Evolutionary conservation across 495 filamentous ascomycete genomes (phyloP).

Genomic region (Aspergillus biplanus): DNA sequence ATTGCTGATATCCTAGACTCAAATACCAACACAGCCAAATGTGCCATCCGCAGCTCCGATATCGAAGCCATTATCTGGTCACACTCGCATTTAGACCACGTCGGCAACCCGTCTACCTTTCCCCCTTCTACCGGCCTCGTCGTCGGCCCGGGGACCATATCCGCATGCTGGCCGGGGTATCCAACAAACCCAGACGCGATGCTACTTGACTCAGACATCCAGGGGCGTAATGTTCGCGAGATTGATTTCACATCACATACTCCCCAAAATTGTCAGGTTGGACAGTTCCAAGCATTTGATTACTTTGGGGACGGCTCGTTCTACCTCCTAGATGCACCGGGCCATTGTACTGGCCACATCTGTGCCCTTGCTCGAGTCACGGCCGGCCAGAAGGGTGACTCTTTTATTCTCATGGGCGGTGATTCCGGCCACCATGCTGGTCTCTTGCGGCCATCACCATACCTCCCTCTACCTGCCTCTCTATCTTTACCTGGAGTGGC

Average conservation of each 20-base stretch:
- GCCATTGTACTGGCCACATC: conserved; percentile 41
- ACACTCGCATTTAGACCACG: conserved; percentile 64
- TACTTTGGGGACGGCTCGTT: conserved; percentile 51
- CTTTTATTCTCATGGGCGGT: conserved; percentile 32
- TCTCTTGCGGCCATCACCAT: conserved; percentile 7
- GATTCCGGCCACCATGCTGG: conserved; percentile 29
- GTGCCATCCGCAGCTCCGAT: conserved; percentile 23
- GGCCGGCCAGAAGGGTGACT: conserved; percentile 1
- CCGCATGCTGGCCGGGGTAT: conserved; percentile 44
- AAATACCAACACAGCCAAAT: neutral
- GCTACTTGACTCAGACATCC: conserved; percentile 47
- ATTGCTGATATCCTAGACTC: conserved; percentile 7
- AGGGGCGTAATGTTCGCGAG: conserved; percentile 39
- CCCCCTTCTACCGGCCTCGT: conserved; percentile 49
- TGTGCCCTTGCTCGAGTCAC: conserved; percentile 38
- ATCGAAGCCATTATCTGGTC: conserved; percentile 38
- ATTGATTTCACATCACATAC: conserved; percentile 40
- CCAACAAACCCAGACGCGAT: conserved; percentile 41
- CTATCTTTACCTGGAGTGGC: neutral
- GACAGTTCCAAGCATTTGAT: conserved; percentile 55
- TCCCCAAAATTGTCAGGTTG: conserved; percentile 39
- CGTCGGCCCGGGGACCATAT: conserved; percentile 56
- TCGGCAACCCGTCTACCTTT: conserved; percentile 55
- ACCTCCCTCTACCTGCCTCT: conserved; percentile 2
- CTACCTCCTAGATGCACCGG: conserved; percentile 42